Evolutionary conservation across 1,284 basidiomycete species (phyloP).

Genomic region (Microbotryomycetes sp.): DNA sequence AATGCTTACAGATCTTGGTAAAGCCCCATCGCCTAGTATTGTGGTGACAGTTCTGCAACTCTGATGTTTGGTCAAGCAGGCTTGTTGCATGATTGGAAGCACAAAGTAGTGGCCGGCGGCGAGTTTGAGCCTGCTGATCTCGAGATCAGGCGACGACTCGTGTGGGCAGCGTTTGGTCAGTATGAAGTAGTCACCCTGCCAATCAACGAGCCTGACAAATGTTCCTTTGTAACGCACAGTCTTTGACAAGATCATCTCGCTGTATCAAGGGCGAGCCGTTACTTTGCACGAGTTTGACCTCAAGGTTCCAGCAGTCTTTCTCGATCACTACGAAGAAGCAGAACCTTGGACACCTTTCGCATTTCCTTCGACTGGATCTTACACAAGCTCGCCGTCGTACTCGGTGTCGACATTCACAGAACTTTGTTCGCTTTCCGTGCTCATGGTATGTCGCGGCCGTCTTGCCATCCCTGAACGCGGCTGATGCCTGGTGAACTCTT

Average conservation of each 20-base stretch:
- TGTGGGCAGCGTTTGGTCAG: slow-evolving; percentile 38
- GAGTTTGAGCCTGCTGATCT: slow-evolving; percentile 31
- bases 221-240: too few species aligned
- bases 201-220: too few species aligned
- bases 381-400: slow-evolving; percentile 36
- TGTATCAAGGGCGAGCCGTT: slow-evolving; percentile 40
- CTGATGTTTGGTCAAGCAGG: not conserved
- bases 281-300: slow-evolving; percentile 33
- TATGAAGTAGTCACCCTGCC: slow-evolving; percentile 5
- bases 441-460: slow-evolving; percentile 36
- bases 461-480: too few species aligned
- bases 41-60: not conserved
- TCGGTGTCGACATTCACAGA: slow-evolving; percentile 39
- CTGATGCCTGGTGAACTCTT: too few species aligned
- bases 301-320: slow-evolving; percentile 37
- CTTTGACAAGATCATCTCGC: slow-evolving; percentile 40
- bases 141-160: slow-evolving; percentile 26
- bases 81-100: not conserved
- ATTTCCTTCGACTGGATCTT: slow-evolving; percentile 21
- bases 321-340: slow-evolving; percentile 39
- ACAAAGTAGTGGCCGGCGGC: slow-evolving; percentile 27
- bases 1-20: slow-evolving; percentile 40
- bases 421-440: slow-evolving; percentile 36
- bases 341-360: slow-evolving; percentile 40
- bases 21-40: slow-evolving; percentile 1